Conservation (phyloP, 495 filamentous ascomycete genomes). For the Antarctomyces pellizariae region DNA sequence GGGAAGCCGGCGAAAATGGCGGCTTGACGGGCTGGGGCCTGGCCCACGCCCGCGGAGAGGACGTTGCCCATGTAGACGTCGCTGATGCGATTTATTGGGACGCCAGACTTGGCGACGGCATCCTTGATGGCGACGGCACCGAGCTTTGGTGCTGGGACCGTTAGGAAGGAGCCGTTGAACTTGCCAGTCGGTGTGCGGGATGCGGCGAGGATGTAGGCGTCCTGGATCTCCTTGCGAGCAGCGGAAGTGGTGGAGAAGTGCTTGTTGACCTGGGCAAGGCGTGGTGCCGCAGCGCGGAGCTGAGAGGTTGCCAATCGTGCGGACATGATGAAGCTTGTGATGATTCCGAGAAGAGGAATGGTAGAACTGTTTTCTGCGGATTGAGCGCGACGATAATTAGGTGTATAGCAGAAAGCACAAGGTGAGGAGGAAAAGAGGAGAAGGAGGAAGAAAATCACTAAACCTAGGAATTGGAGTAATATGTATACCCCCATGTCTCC, state of each 20-base stretch:
- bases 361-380: no score
- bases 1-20: slow-evolving; percentile 70
- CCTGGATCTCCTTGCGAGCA: slow-evolving; percentile 45
- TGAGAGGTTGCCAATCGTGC: slow-evolving; percentile 6
- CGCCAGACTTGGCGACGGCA: slow-evolving; percentile 56
- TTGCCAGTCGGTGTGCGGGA: slow-evolving; percentile 73
- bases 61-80: slow-evolving; percentile 97
- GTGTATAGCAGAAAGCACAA: no score
- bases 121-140: slow-evolving; percentile 76
- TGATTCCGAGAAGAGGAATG: no score
- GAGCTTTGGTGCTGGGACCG: slow-evolving; percentile 61
- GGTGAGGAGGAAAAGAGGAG: no score
- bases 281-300: slow-evolving; percentile 6
- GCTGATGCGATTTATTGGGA: slow-evolving; percentile 54
- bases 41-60: slow-evolving; percentile 61
- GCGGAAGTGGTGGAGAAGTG: slow-evolving; percentile 41
- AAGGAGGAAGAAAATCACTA: no score
- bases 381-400: no score
- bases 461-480: no score
- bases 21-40: slow-evolving; percentile 82
- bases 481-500: no score
- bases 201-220: slow-evolving; percentile 79
- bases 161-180: slow-evolving; percentile 82
- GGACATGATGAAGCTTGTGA: slow-evolving; percentile 12
- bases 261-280: slow-evolving; percentile 25